Conservation (phyloP, 352 stramenopile genomes). For the Pythium volutum region DNA sequence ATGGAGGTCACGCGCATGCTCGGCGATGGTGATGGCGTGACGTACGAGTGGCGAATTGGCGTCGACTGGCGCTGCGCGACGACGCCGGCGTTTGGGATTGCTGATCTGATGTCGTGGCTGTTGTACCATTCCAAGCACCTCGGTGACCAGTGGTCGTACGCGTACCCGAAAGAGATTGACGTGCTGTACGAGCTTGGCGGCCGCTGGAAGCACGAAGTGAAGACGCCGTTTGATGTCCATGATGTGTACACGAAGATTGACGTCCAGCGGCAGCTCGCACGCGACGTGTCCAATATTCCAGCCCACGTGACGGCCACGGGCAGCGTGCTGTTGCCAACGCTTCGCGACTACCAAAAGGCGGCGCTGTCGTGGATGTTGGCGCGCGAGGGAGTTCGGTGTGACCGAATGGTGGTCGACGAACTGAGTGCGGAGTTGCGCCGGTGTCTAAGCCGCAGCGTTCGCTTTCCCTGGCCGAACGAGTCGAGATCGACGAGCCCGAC, state of each 20-base stretch:
- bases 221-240: constrained; percentile 40
- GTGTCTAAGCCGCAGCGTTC: constrained; percentile 8
- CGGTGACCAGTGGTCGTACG: constrained; percentile 31
- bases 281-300: constrained; percentile 27
- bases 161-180: constrained; percentile 55
- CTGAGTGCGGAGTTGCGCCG: not conserved
- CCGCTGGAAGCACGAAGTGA: not conserved
- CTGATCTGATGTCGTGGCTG: constrained; percentile 58
- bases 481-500: not conserved
- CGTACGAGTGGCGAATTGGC: constrained; percentile 29
- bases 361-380: constrained; percentile 92
- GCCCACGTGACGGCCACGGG: constrained; percentile 14
- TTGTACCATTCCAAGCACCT: constrained; percentile 25
- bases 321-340: constrained; percentile 60
- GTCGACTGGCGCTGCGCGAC: constrained; percentile 37
- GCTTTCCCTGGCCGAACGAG: not conserved
- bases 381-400: constrained; percentile 70
- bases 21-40: not conserved
- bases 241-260: constrained; percentile 61
- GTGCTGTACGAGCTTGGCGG: constrained; percentile 30
- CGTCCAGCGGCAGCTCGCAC: constrained; percentile 30
- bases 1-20: constrained; percentile 31
- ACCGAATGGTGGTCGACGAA: not conserved
- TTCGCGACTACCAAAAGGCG: constrained; percentile 97
- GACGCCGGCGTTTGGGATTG: constrained; percentile 1